phyloP scores from a whole-genome alignment of 2,329 filamentous ascomycete genomes.

The Parasarocladium wereldwijsianum region DNA sequence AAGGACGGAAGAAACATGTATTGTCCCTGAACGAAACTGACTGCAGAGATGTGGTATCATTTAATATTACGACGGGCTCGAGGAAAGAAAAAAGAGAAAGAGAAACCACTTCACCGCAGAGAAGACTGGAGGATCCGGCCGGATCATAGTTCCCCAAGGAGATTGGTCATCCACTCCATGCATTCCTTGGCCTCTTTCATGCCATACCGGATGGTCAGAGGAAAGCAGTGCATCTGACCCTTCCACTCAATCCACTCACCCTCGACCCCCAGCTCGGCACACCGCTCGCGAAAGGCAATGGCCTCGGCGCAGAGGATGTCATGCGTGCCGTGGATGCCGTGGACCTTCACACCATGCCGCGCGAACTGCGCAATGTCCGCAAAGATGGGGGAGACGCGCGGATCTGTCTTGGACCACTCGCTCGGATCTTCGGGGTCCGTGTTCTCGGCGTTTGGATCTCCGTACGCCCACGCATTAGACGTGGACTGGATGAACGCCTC shows the following conservation, averaged over 20 bases:
- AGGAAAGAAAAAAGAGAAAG: not conserved
- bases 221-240: conserved; percentile 45
- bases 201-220: conserved; percentile 31
- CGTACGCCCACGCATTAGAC: conserved; percentile 11
- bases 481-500: conserved; percentile 9
- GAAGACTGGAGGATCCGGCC: too few species aligned
- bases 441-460: not conserved
- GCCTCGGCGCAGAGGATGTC: conserved; percentile 40
- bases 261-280: conserved; percentile 23
- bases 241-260: conserved; percentile 45
- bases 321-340: conserved; percentile 34
- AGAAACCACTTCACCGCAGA: too few species aligned
- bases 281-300: conserved; percentile 29
- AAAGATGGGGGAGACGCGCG: conserved; percentile 31
- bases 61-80: too few species aligned
- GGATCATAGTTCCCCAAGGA: too few species aligned
- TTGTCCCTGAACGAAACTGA: conserved; percentile 13
- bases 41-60: too few species aligned
- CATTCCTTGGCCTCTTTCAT: conserved; percentile 30
- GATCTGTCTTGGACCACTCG: conserved; percentile 19
- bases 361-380: conserved; percentile 20
- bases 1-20: conserved; percentile 13
- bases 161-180: conserved; percentile 26
- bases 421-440: not conserved
- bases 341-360: conserved; percentile 24